A percentile compares a stretch with the other conserved stretches of the same genome.
phyloP scores from a whole-genome alignment of 352 stramenopile genomes.

The Phytophthora vignae region DNA sequence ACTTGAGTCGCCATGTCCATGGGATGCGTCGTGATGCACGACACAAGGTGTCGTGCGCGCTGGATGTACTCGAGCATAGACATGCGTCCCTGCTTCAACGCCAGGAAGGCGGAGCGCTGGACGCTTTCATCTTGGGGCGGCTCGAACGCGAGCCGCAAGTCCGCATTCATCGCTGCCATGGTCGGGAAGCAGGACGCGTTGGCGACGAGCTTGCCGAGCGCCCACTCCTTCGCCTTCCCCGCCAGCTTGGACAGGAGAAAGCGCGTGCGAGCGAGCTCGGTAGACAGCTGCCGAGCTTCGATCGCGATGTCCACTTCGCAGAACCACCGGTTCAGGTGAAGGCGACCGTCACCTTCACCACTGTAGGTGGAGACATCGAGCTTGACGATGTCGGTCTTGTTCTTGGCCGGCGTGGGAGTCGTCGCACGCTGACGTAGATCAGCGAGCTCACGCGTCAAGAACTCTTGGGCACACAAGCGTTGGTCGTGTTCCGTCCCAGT shows the following conservation, averaged over 20 bases:
- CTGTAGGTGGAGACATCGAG: conserved; percentile 41
- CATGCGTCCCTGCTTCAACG: conserved; percentile 23
- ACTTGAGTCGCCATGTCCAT: no score
- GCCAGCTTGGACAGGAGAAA: neutral
- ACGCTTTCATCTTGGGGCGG: conserved; percentile 24
- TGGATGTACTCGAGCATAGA: conserved; percentile 33
- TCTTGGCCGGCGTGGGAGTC: conserved; percentile 16
- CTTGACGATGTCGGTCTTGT: conserved; percentile 32
- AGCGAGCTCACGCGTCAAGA: conserved; percentile 23
- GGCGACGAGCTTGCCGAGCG: conserved; percentile 19
- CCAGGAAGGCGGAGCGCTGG: conserved; percentile 16
- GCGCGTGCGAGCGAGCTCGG: neutral
- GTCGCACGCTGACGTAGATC: conserved; percentile 14
- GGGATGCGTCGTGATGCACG: no score
- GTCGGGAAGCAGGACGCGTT: conserved; percentile 18
- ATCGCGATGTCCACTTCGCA: conserved; percentile 33
- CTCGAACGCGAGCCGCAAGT: conserved; percentile 26
- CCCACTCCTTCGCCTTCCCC: conserved; percentile 9
- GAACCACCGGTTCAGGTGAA: conserved; percentile 30
- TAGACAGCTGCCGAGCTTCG: neutral
- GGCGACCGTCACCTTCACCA: conserved; percentile 12
- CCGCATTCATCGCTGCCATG: neutral
- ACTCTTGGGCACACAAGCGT: neutral
- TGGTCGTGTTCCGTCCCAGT: no score
- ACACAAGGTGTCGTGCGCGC: conserved; percentile 26